Evolutionary conservation across 768 basidiomycete species (phyloP).

Genomic region (Lactarius deliciosus): DNA sequence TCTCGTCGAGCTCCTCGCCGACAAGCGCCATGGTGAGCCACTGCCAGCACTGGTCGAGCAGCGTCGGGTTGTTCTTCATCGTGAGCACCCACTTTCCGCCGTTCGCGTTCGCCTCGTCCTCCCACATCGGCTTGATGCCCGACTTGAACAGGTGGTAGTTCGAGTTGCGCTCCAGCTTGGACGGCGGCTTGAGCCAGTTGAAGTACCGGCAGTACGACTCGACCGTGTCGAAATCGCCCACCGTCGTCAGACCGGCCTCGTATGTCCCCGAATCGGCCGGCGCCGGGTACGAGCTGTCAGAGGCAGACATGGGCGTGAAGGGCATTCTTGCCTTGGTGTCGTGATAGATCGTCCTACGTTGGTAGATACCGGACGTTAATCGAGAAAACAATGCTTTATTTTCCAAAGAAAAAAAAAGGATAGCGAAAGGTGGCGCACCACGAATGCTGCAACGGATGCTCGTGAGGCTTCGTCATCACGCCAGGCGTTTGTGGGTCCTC

Average conservation of each 20-base stretch:
- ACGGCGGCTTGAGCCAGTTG: slow-evolving; percentile 93
- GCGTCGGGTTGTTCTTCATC: slow-evolving; percentile 77
- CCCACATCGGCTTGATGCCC: slow-evolving; percentile 97
- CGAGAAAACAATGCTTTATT: background rate
- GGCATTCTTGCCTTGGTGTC: slow-evolving; percentile 78
- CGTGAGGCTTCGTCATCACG: slow-evolving; percentile 61
- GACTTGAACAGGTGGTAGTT: slow-evolving; percentile 96
- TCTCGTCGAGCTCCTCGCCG: slow-evolving; percentile 67
- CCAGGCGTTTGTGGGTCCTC: slow-evolving; percentile 85
- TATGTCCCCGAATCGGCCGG: slow-evolving; percentile 72
- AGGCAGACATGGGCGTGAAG: slow-evolving; percentile 47
- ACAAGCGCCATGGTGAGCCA: slow-evolving; percentile 92
- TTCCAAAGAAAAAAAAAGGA: background rate
- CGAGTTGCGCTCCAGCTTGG: slow-evolving; percentile 81
- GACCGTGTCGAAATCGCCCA: slow-evolving; percentile 90
- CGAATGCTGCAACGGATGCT: slow-evolving; percentile 80
- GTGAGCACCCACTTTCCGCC: slow-evolving; percentile 96
- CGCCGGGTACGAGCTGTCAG: slow-evolving; percentile 31
- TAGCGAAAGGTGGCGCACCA: slow-evolving; percentile 52
- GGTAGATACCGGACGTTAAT: slow-evolving; percentile 3
- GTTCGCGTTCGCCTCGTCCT: slow-evolving; percentile 86
- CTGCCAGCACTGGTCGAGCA: slow-evolving; percentile 86
- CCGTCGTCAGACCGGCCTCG: slow-evolving; percentile 80
- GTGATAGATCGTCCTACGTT: slow-evolving; percentile 80
- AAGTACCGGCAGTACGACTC: slow-evolving; percentile 89